Conservation (phyloP, 2,329 filamentous ascomycete species). For the Metarhizium anisopliae region DNA sequence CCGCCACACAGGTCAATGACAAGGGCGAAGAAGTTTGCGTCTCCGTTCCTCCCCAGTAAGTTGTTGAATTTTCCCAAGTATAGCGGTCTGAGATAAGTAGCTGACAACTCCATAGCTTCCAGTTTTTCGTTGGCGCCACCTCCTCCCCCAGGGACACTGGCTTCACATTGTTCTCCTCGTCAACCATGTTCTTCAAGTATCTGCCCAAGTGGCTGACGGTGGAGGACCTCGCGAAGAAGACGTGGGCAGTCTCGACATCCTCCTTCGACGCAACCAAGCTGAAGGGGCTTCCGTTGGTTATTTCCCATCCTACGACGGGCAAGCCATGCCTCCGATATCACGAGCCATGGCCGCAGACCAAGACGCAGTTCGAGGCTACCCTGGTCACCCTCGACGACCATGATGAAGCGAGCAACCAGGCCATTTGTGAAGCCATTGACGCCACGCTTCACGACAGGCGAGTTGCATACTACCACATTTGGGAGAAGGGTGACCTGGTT, state of each 20-base stretch:
- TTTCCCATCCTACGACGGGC: conserved; percentile 34
- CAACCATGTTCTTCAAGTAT: conserved; percentile 38
- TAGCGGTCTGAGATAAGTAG: background rate
- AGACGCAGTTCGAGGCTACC: conserved; percentile 40
- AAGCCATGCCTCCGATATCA: conserved; percentile 44
- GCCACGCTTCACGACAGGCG: conserved; percentile 38
- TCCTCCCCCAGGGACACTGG: conserved; percentile 40
- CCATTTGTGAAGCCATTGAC: conserved; percentile 31
- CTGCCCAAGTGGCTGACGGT: conserved; percentile 28
- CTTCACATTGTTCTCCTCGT: conserved; percentile 45
- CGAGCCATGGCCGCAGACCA: conserved; percentile 43
- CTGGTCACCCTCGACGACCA: conserved; percentile 32
- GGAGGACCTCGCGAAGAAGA: conserved; percentile 28
- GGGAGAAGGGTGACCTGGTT: conserved; percentile 46
- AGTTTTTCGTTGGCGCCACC: conserved; percentile 40
- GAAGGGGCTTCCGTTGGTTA: conserved; percentile 33
- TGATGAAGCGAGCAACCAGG: conserved; percentile 17
- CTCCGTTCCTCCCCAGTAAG: conserved; percentile 34
- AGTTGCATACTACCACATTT: conserved; percentile 39
- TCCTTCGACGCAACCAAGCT: conserved; percentile 36
- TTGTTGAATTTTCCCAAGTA: background rate
- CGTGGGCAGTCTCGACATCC: conserved; percentile 39
- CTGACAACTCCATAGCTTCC: conserved; percentile 27
- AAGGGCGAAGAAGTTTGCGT: conserved; percentile 30
- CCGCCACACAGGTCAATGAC: conserved; percentile 28